Evolutionary conservation across 1,284 basidiomycete species (phyloP).

Genomic region (Tremellales sp.): DNA sequence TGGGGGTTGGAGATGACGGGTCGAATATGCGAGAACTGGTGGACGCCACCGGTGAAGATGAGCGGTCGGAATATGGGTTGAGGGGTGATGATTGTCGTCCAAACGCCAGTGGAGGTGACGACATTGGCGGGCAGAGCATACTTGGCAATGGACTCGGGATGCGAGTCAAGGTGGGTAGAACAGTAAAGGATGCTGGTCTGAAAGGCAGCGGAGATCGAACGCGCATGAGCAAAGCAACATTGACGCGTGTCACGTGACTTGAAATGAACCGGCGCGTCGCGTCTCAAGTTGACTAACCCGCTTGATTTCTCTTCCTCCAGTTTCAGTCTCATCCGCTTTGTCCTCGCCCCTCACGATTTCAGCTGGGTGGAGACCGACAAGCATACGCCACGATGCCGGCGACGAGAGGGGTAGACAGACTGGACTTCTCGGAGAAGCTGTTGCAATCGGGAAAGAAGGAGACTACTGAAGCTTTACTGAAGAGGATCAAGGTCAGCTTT

Average conservation of each 20-base stretch:
- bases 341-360: not conserved
- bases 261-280: constrained; percentile 2
- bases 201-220: constrained; percentile 1
- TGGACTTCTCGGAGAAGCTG: constrained; percentile 74
- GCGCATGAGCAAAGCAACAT: not conserved
- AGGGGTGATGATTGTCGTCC: constrained; percentile 32
- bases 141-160: not conserved
- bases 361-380: not conserved
- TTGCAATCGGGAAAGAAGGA: constrained; percentile 46
- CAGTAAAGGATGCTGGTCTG: not conserved
- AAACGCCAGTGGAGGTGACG: constrained; percentile 6
- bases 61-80: constrained; percentile 27
- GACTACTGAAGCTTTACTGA: constrained; percentile 63
- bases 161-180: not conserved
- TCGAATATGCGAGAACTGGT: constrained; percentile 17
- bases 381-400: not conserved
- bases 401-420: constrained; percentile 35
- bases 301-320: not conserved
- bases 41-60: constrained; percentile 21
- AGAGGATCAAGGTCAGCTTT: constrained; percentile 63
- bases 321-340: not conserved
- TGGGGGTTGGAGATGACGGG: constrained; percentile 4
- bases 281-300: constrained; percentile 1
- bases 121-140: constrained; percentile 1
- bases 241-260: constrained; percentile 1